phyloP scores from a whole-genome alignment of 768 basidiomycete species.

The Clathrus columnatus region DNA sequence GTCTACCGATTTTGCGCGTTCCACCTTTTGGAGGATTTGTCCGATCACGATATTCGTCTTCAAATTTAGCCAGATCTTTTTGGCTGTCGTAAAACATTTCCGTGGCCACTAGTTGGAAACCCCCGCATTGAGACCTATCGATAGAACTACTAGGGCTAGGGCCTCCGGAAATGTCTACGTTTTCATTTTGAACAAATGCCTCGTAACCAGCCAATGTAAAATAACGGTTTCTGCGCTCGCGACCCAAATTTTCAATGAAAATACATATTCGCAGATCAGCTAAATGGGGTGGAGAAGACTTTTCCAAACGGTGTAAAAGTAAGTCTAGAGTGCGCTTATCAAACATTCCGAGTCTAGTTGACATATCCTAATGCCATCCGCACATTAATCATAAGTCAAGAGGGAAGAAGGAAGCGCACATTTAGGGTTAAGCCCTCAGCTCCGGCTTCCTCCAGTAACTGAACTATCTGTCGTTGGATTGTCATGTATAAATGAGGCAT shows the following conservation, averaged over 20 bases:
- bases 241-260: conserved; percentile 72
- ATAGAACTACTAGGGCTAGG: conserved; percentile 34
- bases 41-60: conserved; percentile 17
- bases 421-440: conserved; percentile 63
- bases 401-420: conserved; percentile 29
- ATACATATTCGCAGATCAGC: conserved; percentile 60
- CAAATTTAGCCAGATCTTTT: conserved; percentile 29
- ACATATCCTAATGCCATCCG: conserved; percentile 44
- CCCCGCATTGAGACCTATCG: conserved; percentile 44
- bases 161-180: conserved; percentile 39
- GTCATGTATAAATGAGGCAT: conserved; percentile 39
- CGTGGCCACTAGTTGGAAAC: conserved; percentile 38
- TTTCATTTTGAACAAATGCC: conserved; percentile 52
- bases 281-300: conserved; percentile 53
- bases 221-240: conserved; percentile 82
- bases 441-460: conserved; percentile 61
- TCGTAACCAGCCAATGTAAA: conserved; percentile 68
- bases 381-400: conserved; percentile 5
- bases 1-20: conserved; percentile 35
- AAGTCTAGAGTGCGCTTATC: conserved; percentile 80
- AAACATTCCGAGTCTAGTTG: conserved; percentile 52
- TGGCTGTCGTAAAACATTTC: conserved; percentile 48
- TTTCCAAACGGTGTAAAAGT: conserved; percentile 62
- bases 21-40: conserved; percentile 37
- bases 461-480: conserved; percentile 73